Evolutionary conservation across 805 yeast species (phyloP), one percentile per base, ranked within the genome.

Genomic region (Saccharomycopsis malanga): DNA sequence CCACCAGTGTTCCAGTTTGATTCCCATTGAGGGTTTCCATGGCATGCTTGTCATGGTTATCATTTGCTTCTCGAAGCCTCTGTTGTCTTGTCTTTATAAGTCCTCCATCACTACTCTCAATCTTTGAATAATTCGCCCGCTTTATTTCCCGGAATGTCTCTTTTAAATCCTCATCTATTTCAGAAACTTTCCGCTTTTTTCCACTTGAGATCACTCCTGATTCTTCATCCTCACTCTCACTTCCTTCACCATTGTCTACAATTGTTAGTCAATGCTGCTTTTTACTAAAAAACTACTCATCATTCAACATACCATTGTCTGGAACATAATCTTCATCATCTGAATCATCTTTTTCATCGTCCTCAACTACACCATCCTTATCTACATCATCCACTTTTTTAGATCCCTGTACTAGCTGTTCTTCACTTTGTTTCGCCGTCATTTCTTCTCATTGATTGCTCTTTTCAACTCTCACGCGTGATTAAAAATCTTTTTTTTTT

Each of bases 71-170:
- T 45, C 79, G 84, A 20, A 66, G 50, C 24, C 83, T 62, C 53
- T 81, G 91, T 20, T 76, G 71, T 54, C 95, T 69, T 0, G 95
- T 86, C 56, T 77, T 76, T 30, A 86, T 73, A 45, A 81, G 70
- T 0, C 87, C 83, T n/a, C 82, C 83, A 12, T 67, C 58, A 39
- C 70, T 57, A 58, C 77, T 75, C 52, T 77, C 84, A 4, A 83
- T 74, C 2, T 64, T 63, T 4, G 74, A 67, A 58, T 83, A 83
- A 41, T 68, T 68, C 0, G 66, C 64, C 20, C 40, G 55, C n/a
- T 51, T 53, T 18, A 58, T 50, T 6, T 53, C 58, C 22, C 50
- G 56, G 25, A 44, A 45, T 4, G 49, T 34, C 7, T 45, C 45
- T 15, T 44, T 46, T n/a, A 48, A 48, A 42, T 57, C 50, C 44